Percentiles rank a stretch among this genome's conserved stretches.
Conservation (phyloP, 2,329 filamentous ascomycete species). For the Bipolaris gigantea region DNA sequence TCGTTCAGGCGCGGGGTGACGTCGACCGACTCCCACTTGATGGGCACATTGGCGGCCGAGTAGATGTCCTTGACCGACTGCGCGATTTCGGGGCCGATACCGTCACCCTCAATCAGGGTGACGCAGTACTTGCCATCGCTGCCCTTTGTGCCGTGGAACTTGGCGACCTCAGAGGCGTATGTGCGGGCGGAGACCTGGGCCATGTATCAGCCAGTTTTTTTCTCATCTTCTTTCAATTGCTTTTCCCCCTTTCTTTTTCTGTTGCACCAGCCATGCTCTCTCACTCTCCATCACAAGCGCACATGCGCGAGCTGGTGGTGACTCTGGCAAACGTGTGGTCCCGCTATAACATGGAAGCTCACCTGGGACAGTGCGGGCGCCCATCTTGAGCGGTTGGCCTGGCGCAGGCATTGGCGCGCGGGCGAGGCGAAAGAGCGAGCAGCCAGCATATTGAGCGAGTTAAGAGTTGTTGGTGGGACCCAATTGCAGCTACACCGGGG, state of each 20-base stretch:
- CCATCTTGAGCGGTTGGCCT: conserved; percentile 56
- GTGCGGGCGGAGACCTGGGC: conserved; percentile 37
- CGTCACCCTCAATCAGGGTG: conserved; percentile 97
- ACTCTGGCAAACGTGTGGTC: background rate
- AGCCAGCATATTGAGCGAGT: conserved; percentile 72
- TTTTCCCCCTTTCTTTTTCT: background rate
- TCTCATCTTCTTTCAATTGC: background rate
- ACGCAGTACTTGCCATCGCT: conserved; percentile 92
- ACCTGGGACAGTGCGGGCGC: conserved; percentile 61
- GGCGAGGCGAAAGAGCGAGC: conserved; percentile 76
- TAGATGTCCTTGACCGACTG: conserved; percentile 99
- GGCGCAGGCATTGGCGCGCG: conserved; percentile 77
- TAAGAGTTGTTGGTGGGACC: conserved; percentile 19
- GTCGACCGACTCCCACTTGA: conserved; percentile 97
- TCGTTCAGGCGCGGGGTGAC: conserved; percentile 92
- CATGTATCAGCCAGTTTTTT: conserved; percentile 1
- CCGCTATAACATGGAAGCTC: conserved; percentile 33
- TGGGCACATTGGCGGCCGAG: conserved; percentile 88
- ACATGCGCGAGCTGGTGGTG: background rate
- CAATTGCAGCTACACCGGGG: conserved; percentile 41
- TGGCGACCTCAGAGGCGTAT: conserved; percentile 74
- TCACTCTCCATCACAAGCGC: background rate
- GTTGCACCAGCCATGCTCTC: background rate
- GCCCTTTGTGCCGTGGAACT: conserved; percentile 90
- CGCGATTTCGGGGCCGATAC: conserved; percentile 96